phyloP scores from a whole-genome alignment of 1,284 basidiomycete species.

The Sanghuangporus baumii region DNA sequence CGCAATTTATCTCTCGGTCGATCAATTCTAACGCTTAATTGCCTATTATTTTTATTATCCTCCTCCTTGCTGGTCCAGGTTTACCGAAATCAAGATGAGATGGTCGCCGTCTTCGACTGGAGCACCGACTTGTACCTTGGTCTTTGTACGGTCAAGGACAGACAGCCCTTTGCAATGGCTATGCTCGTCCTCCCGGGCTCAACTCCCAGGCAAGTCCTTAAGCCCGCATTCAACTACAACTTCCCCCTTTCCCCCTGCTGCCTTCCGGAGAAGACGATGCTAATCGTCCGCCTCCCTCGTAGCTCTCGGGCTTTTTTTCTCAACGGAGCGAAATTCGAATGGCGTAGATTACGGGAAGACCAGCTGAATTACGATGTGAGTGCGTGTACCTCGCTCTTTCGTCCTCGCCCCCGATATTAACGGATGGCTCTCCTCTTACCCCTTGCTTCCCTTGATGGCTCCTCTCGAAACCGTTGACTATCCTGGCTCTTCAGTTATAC shows the following conservation, averaged over 20 bases:
- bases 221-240: not conserved
- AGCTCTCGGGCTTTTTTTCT: constrained; percentile 18
- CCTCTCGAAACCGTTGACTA: not conserved
- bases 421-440: constrained; percentile 28
- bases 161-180: constrained; percentile 50
- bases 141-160: constrained; percentile 46
- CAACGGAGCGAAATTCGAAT: constrained; percentile 36
- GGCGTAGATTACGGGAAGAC: constrained; percentile 38
- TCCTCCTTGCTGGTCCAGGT: constrained; percentile 22
- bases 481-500: constrained; percentile 35
- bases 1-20: not conserved
- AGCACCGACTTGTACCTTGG: constrained; percentile 49
- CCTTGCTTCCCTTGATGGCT: constrained; percentile 46
- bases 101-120: constrained; percentile 62
- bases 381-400: not conserved
- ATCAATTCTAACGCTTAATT: constrained; percentile 16
- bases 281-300: not conserved
- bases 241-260: not conserved
- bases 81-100: constrained; percentile 40
- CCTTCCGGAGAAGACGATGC: not conserved
- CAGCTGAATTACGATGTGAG: constrained; percentile 16
- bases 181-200: constrained; percentile 52
- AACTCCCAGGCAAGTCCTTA: constrained; percentile 34
- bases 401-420: constrained; percentile 27
- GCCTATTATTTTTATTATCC: not conserved